Conservation (phyloP, 495 filamentous ascomycete species). For the Annulohypoxylon bovei region DNA sequence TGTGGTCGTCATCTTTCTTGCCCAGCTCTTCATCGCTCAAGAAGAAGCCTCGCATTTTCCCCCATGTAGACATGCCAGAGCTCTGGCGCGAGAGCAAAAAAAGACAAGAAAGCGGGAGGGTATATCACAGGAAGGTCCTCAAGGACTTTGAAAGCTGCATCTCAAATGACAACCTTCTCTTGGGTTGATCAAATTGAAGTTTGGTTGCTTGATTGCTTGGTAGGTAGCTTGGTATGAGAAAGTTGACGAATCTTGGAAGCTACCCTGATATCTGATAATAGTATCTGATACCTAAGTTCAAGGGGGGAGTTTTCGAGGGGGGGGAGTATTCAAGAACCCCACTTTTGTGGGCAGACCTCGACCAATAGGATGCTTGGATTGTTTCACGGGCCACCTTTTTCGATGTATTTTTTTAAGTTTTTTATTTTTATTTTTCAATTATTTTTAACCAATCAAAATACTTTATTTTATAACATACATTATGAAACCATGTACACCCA, state of each 20-base stretch:
- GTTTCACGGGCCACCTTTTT: no score
- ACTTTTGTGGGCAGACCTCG: no score
- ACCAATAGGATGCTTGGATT: no score
- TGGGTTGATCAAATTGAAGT: constrained; percentile 1
- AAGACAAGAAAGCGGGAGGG: not conserved
- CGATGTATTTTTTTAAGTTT: no score
- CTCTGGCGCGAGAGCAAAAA: constrained; percentile 27
- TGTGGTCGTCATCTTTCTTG: constrained; percentile 64
- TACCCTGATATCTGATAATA: not conserved
- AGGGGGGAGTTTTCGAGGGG: no score
- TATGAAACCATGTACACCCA: no score
- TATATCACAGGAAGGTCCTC: constrained; percentile 31
- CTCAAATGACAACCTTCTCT: constrained; percentile 23
- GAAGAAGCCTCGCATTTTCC: constrained; percentile 53
- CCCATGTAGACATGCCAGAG: constrained; percentile 42
- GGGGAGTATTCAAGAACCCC: no score
- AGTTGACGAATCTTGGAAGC: not conserved
- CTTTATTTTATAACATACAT: no score
- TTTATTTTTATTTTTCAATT: no score
- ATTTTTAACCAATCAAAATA: no score
- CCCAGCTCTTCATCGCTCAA: constrained; percentile 55
- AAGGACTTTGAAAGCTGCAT: constrained; percentile 29
- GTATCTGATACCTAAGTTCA: not conserved
- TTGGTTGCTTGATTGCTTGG: no score
- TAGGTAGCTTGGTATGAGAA: not conserved